A percentile compares a stretch with the other conserved stretches of the same genome.
Evolutionary conservation across 2,329 filamentous ascomycete species (phyloP).

Genomic region (Arthrobotrys megalospora): DNA sequence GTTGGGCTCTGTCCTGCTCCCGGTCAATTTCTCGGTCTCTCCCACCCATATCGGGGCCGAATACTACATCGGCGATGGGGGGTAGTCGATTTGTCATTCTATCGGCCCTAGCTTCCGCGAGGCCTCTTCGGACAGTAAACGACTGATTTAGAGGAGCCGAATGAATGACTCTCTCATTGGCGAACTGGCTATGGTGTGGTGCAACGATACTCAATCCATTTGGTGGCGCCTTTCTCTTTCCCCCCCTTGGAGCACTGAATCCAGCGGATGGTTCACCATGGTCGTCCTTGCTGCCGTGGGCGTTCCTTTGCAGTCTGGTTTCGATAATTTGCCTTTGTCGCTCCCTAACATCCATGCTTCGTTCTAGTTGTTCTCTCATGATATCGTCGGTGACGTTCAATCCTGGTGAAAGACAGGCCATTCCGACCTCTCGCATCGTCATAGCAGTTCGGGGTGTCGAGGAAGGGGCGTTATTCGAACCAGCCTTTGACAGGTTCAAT

Average conservation of each 20-base stretch:
- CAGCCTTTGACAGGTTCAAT: conserved; percentile 81
- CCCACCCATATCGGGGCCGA: conserved; percentile 81
- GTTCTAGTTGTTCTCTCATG: conserved; percentile 94
- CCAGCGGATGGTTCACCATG: conserved; percentile 71
- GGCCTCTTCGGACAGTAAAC: conserved; percentile 85
- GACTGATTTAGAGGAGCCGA: conserved; percentile 95
- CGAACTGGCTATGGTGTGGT: conserved; percentile 91
- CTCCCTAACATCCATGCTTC: conserved; percentile 92
- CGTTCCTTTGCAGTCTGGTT: conserved; percentile 87
- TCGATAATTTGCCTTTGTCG: conserved; percentile 97
- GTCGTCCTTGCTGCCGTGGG: conserved; percentile 70
- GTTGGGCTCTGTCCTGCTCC: conserved; percentile 63
- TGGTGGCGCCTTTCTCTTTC: conserved; percentile 80
- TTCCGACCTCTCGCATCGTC: conserved; percentile 90
- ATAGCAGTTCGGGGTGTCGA: conserved; percentile 78
- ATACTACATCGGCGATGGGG: conserved; percentile 89
- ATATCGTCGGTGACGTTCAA: conserved; percentile 97
- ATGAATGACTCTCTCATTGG: conserved; percentile 94
- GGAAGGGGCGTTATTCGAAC: conserved; percentile 70
- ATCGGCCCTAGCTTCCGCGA: conserved; percentile 54
- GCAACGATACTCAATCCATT: conserved; percentile 95
- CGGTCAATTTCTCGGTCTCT: conserved; percentile 65
- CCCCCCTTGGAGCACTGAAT: conserved; percentile 67
- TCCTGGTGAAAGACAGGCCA: conserved; percentile 94
- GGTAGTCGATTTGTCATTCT: conserved; percentile 80